Evolutionary conservation across 257 asterid genomes (phyloP), one percentile per base, ranked within the genome.

Genomic region (Solanum tarapatanum): DNA sequence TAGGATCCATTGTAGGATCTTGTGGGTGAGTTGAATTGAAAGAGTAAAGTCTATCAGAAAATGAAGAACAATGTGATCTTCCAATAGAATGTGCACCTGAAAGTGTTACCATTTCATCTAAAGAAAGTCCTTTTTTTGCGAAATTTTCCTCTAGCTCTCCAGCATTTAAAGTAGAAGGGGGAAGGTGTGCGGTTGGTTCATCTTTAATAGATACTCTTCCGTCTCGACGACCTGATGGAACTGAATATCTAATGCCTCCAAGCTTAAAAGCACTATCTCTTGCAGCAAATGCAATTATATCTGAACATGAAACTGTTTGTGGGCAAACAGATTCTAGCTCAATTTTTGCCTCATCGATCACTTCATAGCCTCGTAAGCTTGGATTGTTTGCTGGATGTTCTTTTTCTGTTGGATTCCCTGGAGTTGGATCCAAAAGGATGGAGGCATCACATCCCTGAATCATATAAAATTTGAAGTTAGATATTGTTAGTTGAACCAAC

Each of bases 21-120:
- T 80, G 86, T 0, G 24, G 24, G 0, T 84, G 80, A 26, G 90
- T 89, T 5, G 90, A 36, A 37, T 73, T 92, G 86, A 89, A 90
- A 6, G 64, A 37, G 76, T 72, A 90, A 12, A 92, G 62, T 21
- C 93, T 82, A 26, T 32, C 45, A 0, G 90, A 62, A 70, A 91
- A 89, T 1, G 90, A 45, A 26, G 92, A 88, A 69, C 93, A 92
- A 32, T 87, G 86, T 3, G 93, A 21, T 7, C 86, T 28, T 16
- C 94, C 93, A 26, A 92, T 84, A 32, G 93, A 91, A 70, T 92
- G 93, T n/a, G 94, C 93, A 12, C 94, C 93, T 0, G 93, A 92
- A 26, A 92, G 94, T 1, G 92, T 90, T 23, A 92, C 92, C 93
- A 92, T 88, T 3, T 90, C 93, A 30, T 91, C 90, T 1, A 48